Conservation (phyloP, 208 protist genomes). For the Trypanosoma boissoni region DNA sequence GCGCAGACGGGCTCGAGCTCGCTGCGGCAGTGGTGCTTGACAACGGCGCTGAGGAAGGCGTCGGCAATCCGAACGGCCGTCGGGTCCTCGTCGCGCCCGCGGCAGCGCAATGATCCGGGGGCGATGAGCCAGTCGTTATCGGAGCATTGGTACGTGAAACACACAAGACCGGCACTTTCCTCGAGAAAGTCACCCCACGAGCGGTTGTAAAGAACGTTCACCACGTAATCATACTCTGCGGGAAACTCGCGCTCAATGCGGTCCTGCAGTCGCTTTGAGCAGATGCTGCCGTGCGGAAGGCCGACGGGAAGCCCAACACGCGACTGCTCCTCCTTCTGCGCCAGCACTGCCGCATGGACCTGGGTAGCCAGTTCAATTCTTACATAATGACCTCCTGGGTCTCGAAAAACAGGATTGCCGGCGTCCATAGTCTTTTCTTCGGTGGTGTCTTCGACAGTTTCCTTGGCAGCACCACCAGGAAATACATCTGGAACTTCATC, state of each 20-base stretch:
- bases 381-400: too few relatives aligned
- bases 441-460: too few relatives aligned
- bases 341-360: neutral
- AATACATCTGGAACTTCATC: too few relatives aligned
- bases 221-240: slow-evolving; percentile 13
- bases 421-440: too few relatives aligned
- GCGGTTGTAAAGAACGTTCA: slow-evolving; percentile 8
- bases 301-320: neutral
- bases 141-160: neutral
- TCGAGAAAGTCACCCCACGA: slow-evolving; percentile 20
- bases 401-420: too few relatives aligned
- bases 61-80: neutral
- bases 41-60: slow-evolving; percentile 2
- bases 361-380: slow-evolving; percentile 8
- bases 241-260: slow-evolving; percentile 17
- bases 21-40: slow-evolving; percentile 6
- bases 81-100: neutral
- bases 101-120: slow-evolving; percentile 14
- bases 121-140: slow-evolving; percentile 12
- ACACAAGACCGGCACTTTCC: slow-evolving; percentile 4
- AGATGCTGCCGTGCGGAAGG: slow-evolving; percentile 6
- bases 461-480: too few relatives aligned
- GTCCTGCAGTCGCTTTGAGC: slow-evolving; percentile 25
- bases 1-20: slow-evolving; percentile 18
- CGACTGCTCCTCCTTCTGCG: slow-evolving; percentile 8